These are phyloP conservation scores for Myriosclerotinia duriaeana DNA, from an alignment of 2,329 filamentous ascomycete species.

Conservation along the genomic window DNA sequence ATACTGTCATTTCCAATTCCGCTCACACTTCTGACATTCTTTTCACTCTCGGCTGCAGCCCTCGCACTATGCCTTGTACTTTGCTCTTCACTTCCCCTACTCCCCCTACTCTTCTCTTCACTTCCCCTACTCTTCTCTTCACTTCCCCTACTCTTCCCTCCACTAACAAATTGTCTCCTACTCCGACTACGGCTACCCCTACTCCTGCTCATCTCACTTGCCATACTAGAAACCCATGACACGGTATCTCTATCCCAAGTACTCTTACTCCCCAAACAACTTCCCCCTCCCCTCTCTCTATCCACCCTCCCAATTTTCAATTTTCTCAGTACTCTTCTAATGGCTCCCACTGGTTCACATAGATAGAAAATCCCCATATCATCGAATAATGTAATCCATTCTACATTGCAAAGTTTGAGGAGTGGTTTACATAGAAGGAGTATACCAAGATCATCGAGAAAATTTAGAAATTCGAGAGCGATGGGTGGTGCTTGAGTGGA, in stretches of 20 bases:
- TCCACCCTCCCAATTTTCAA: not conserved
- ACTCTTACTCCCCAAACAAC: constrained; percentile 2
- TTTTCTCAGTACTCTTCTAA: not conserved
- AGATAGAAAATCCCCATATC: constrained; percentile 30
- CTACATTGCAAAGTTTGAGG: constrained; percentile 23
- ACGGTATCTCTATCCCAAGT: not conserved
- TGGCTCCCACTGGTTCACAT: constrained; percentile 5
- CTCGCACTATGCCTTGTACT: not conserved
- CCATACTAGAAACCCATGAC: constrained; percentile 1
- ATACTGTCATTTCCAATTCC: not conserved
- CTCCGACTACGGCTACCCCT: not conserved
- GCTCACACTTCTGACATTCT: not conserved
- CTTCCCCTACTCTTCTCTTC: not conserved
- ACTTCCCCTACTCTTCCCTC: not conserved
- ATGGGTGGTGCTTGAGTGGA: not conserved
- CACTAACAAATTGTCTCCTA: not conserved
- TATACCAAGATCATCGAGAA: constrained; percentile 36
- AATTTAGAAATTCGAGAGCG: constrained; percentile 27
- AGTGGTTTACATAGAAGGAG: constrained; percentile 30
- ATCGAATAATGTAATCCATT: constrained; percentile 32
- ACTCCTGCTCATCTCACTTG: not conserved
- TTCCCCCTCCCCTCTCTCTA: not conserved
- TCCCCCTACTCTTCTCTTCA: not conserved
- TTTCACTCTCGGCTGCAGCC: not conserved
- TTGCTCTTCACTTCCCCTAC: too few species aligned